Evolutionary conservation across 2,329 filamentous ascomycete species (phyloP), one percentile per base, ranked within the genome.

Genomic region (Exutisphaerella laricina): DNA sequence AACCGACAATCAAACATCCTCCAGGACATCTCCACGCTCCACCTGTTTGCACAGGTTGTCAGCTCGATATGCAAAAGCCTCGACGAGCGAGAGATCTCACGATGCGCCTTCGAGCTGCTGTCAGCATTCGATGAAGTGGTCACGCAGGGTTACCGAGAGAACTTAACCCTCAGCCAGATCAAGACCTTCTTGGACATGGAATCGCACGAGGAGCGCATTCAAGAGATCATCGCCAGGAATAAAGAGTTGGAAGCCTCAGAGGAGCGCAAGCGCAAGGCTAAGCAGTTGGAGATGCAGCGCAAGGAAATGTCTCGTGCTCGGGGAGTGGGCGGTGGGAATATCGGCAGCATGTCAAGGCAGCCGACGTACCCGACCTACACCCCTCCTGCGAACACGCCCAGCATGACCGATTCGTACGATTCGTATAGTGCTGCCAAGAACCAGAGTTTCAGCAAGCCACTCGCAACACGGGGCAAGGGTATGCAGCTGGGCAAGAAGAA

Each of bases 401-500:
- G 80, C 44, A 78, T 84, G 51, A 75, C 83, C 41, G 87, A 92
- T 60, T 86, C 85, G 5, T 95, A 94, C 70, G 89, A 97, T 67
- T 84, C 80, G 23, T 98, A 98, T 66, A 89, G 95, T 67, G 88
- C 89, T 1, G 92, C 95, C 68, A 97, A 96, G 80, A 96, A 95
- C 72, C 95, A 95, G 71, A 72, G 82, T 1, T 84, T 80, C 62
- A 80, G 80, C 70, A 94, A 92, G 79, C 70, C 76, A 38, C 63
- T 79, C 59, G 79, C 85, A 38, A 78, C 83, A 46, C 88, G 94
- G 70, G 88, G 88, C 58, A 98, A 98, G 74, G 92, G 92, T 56
- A 98, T 98, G 94, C 90, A 97, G 68, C 75, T 98, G 44, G 92
- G 92, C 68, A 97, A 97, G 75, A 98, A 98, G 72, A 97, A 97